Conservation (phyloP, 805 yeast genomes). For the Grigorovia humatica region DNA sequence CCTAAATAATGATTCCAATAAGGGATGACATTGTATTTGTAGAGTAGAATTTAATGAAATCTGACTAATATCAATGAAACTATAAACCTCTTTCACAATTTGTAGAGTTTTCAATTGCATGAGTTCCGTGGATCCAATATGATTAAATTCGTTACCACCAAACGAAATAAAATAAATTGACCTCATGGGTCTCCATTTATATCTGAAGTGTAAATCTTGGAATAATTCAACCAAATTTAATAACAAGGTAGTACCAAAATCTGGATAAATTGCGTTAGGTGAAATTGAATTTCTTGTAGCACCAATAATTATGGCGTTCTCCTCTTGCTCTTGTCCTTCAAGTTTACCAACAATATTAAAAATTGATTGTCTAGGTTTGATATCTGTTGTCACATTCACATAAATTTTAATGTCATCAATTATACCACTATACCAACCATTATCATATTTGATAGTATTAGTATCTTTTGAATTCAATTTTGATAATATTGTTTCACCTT, state of each 20-base stretch:
- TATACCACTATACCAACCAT: constrained; percentile 12
- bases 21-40: constrained; percentile 50
- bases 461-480: constrained; percentile 12
- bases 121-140: constrained; percentile 74
- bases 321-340: constrained; percentile 69
- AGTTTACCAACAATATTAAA: constrained; percentile 74
- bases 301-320: constrained; percentile 62
- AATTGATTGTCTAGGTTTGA: constrained; percentile 46
- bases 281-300: constrained; percentile 71
- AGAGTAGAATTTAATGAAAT: constrained; percentile 31
- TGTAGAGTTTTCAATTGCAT: constrained; percentile 42
- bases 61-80: constrained; percentile 59
- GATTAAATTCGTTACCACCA: constrained; percentile 69
- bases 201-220: constrained; percentile 48
- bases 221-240: constrained; percentile 60
- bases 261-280: constrained; percentile 57
- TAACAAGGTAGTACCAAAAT: constrained; percentile 62
- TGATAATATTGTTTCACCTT: constrained; percentile 37
- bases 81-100: constrained; percentile 47
- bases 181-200: constrained; percentile 73
- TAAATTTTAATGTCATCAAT: constrained; percentile 11
- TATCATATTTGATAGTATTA: constrained; percentile 12
- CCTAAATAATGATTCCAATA: constrained; percentile 31
- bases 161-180: constrained; percentile 75
- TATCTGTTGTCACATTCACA: constrained; percentile 32